Percentiles rank a stretch among this genome's conserved stretches.
phyloP scores from a whole-genome alignment of 139 green algal species.

The Micromonas commoda region DNA sequence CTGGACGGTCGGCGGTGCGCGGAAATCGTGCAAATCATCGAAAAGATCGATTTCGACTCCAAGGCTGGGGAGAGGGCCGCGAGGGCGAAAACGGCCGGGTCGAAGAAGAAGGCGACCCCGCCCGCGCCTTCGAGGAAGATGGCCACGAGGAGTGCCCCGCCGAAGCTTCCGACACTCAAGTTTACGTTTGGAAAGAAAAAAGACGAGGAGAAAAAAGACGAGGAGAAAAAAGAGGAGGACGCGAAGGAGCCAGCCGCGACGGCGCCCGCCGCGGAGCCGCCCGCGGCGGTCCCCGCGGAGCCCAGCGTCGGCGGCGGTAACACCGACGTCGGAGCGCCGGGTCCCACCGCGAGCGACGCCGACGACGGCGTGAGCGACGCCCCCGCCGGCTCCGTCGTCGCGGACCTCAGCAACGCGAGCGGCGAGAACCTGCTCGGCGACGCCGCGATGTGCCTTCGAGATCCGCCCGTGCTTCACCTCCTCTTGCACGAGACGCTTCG shows the following conservation, averaged over 20 bases:
- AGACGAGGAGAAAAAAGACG: background rate
- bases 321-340: background rate
- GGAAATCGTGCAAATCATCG: slow-evolving; percentile 7
- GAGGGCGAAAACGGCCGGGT: background rate
- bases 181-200: background rate
- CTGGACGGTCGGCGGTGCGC: background rate
- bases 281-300: too few species aligned
- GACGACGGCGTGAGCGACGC: background rate
- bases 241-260: background rate
- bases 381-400: background rate
- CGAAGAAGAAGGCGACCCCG: background rate
- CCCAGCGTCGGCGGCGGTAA: background rate
- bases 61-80: background rate
- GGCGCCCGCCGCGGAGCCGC: too few species aligned
- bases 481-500: slow-evolving; percentile 11
- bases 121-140: background rate
- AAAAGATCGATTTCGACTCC: background rate
- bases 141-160: background rate
- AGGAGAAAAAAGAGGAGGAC: background rate
- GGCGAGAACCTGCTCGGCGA: slow-evolving; percentile 21
- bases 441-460: slow-evolving; percentile 29
- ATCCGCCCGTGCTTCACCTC: slow-evolving; percentile 31
- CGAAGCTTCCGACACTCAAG: background rate
- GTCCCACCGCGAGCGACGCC: too few species aligned
- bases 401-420: background rate